These are phyloP conservation scores for Physaria fendleri DNA, from an alignment of 345 rosid species.

Conservation along the genomic window DNA sequence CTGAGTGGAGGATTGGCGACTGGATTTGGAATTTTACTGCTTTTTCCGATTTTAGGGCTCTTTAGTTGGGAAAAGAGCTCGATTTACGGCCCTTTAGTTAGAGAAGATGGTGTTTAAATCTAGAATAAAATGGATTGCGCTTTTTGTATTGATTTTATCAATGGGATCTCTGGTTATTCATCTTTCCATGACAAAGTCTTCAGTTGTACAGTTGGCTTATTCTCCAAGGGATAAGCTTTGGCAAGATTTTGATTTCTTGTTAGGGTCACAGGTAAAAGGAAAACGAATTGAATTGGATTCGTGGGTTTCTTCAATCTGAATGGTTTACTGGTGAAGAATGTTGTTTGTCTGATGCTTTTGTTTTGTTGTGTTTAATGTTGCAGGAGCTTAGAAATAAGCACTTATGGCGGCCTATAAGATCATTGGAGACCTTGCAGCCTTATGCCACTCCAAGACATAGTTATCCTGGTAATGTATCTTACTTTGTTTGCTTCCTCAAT, in stretches of 20 bases:
- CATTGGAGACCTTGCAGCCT: constrained; percentile 71
- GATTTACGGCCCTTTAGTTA: constrained; percentile 28
- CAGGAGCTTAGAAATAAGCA: constrained; percentile 54
- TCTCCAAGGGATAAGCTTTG: constrained; percentile 50
- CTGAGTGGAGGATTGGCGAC: background rate
- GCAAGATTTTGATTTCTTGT: constrained; percentile 38
- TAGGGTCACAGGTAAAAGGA: constrained; percentile 37
- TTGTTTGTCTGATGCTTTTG: background rate
- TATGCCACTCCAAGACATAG: constrained; percentile 81
- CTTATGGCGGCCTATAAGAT: constrained; percentile 76
- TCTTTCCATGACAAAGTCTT: constrained; percentile 72
- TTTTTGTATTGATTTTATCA: constrained; percentile 64
- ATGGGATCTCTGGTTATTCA: constrained; percentile 73
- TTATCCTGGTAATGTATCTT: constrained; percentile 53
- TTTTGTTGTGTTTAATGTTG: constrained; percentile 15
- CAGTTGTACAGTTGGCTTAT: constrained; percentile 45
- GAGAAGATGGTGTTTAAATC: constrained; percentile 71
- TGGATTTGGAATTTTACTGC: background rate
- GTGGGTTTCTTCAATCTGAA: background rate
- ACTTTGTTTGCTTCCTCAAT: background rate
- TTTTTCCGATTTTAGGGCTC: constrained; percentile 4
- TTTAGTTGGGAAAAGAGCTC: constrained; percentile 15
- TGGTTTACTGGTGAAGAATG: background rate
- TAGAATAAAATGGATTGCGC: constrained; percentile 83
- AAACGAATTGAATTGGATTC: background rate